phyloP scores from a whole-genome alignment of 2,329 filamentous ascomycete species.

The Microsporum audouinii region DNA sequence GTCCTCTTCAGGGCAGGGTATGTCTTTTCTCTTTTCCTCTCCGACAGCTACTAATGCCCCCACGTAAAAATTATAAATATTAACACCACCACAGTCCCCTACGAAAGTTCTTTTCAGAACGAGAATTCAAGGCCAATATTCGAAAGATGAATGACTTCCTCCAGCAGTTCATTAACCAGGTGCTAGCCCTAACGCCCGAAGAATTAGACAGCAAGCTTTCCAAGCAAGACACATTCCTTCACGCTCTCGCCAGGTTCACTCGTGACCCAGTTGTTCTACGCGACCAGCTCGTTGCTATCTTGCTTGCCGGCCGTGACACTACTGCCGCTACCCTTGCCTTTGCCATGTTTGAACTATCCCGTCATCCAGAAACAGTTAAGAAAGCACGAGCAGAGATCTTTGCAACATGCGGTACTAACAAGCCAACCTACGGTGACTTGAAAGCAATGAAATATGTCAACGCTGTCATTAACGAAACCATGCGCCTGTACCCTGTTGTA shows the following conservation, averaged over 20 bases:
- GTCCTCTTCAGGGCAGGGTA: slow-evolving; percentile 53
- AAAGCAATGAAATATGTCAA: slow-evolving; percentile 78
- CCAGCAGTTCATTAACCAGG: slow-evolving; percentile 62
- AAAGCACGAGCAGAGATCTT: slow-evolving; percentile 66
- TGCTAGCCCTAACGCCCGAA: slow-evolving; percentile 55
- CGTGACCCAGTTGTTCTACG: slow-evolving; percentile 54
- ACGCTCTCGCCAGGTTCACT: slow-evolving; percentile 72
- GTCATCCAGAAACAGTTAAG: slow-evolving; percentile 53
- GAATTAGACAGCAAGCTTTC: slow-evolving; percentile 60
- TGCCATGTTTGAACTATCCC: slow-evolving; percentile 69
- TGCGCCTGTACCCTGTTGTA: slow-evolving; percentile 65
- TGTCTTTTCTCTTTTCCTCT: slow-evolving; percentile 12
- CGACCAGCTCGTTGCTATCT: slow-evolving; percentile 71
- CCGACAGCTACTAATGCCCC: background rate
- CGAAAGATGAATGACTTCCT: slow-evolving; percentile 64
- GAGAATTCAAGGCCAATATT: slow-evolving; percentile 52
- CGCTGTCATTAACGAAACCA: slow-evolving; percentile 61
- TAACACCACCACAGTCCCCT: slow-evolving; percentile 40
- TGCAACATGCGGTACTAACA: slow-evolving; percentile 49
- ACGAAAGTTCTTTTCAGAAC: slow-evolving; percentile 50
- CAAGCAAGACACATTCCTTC: slow-evolving; percentile 73
- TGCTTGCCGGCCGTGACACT: slow-evolving; percentile 74
- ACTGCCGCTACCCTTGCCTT: slow-evolving; percentile 73
- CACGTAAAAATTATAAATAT: background rate
- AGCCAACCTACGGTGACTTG: slow-evolving; percentile 60